Evolutionary conservation across 192 early-diverging fungal species (phyloP).

Genomic region (Coemansia sp.): DNA sequence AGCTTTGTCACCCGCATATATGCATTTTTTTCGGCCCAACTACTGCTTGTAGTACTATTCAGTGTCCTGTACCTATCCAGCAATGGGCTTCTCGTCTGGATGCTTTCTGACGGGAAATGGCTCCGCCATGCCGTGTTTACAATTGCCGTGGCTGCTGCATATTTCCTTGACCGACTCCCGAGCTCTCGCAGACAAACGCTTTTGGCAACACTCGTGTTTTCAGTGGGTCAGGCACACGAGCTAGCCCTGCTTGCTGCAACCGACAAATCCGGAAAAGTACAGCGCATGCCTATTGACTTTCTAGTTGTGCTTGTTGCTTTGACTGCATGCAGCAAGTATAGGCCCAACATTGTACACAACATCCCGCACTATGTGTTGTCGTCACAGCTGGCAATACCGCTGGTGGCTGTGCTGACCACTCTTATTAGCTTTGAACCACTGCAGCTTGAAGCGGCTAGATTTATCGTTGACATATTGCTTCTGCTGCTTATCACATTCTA

Average conservation of each 20-base stretch:
- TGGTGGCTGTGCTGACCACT: not conserved
- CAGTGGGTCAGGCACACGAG: not conserved
- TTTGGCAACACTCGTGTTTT: not conserved
- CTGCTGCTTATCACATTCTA: not conserved
- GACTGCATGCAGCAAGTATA: not conserved
- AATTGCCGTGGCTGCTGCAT: not conserved
- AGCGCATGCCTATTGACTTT: not conserved
- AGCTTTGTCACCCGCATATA: slow-evolving; percentile 1
- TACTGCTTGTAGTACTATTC: not conserved
- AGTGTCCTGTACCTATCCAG: not conserved
- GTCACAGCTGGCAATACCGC: not conserved
- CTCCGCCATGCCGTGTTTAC: not conserved
- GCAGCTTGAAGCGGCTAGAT: not conserved
- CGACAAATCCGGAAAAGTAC: not conserved
- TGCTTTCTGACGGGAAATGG: not conserved
- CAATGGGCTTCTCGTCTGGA: not conserved
- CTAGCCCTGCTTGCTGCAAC: not conserved
- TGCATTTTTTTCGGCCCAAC: not conserved
- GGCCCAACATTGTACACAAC: not conserved
- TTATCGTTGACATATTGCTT: not conserved
- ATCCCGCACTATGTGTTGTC: not conserved
- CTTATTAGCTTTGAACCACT: not conserved
- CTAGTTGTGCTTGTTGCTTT: not conserved
- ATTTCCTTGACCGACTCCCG: not conserved
- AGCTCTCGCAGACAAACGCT: not conserved